phyloP scores from a whole-genome alignment of 148 eudicot species.

The Dysphania ambrosioides region DNA sequence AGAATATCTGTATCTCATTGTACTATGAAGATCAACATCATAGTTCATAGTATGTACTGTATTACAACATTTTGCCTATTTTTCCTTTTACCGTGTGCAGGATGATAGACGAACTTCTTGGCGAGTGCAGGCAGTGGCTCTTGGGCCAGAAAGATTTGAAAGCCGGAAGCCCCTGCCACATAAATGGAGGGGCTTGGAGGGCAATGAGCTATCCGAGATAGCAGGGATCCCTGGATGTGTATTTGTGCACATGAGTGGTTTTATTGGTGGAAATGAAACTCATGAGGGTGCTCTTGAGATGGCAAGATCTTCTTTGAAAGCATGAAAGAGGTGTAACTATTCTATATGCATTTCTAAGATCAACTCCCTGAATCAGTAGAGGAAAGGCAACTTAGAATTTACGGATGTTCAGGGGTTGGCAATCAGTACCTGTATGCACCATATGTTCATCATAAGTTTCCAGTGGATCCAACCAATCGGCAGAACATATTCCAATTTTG shows the following conservation, averaged over 20 bases:
- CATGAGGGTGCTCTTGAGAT: conserved; percentile 37
- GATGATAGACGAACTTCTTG: conserved; percentile 36
- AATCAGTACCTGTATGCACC: not conserved
- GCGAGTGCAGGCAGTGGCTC: conserved; percentile 38
- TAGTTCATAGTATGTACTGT: not conserved
- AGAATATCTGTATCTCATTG: not conserved
- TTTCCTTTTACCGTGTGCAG: conserved; percentile 9
- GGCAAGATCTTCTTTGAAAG: conserved; percentile 36
- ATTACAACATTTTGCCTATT: not conserved
- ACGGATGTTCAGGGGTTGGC: not conserved
- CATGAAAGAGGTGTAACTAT: conserved; percentile 7
- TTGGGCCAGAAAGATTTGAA: conserved; percentile 33
- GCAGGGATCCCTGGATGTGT: conserved; percentile 30
- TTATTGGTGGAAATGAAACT: conserved; percentile 35
- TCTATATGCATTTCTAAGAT: not conserved
- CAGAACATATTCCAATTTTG: not conserved
- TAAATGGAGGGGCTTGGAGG: conserved; percentile 37
- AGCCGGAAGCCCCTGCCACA: conserved; percentile 32
- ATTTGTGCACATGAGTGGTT: conserved; percentile 39
- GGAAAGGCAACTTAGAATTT: not conserved
- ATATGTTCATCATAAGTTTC: not conserved
- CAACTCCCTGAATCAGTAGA: not conserved
- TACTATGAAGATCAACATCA: not conserved
- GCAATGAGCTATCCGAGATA: conserved; percentile 29
- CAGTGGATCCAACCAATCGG: not conserved